Base-by-base conservation (phyloP, 371 early-diverging fungal species). In the Syncephalastrum contaminatum region DNA sequence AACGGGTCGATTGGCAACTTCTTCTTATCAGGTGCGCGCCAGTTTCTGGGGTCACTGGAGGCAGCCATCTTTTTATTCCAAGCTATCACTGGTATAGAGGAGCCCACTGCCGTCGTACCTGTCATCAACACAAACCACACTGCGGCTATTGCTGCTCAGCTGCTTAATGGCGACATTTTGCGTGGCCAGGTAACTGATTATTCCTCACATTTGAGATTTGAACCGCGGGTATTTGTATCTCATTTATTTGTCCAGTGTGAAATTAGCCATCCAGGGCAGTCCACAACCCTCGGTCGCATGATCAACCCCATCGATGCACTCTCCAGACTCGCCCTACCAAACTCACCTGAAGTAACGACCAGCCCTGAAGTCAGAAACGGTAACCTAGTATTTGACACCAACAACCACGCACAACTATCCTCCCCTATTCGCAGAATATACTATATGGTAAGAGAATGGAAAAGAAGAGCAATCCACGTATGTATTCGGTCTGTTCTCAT, bases 1-100 rank as follows among this genome's bases (percentile, higher is more conserved):
- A 85, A 86, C 43, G 90, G 87, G 5, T 77, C 80, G 12, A 84
- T 90, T 59, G 90, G 88, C 24, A 90, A 90, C 70, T 86, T 88
- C 62, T 88, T 90, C 61, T 62, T 90, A 57, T 87, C 85, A 5
- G 88, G 88, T 4, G 84, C 84, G 12, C 76, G 88, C n/a, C 66
- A 85, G 52, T 88, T 88, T 57, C 85, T 85, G 61, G 75, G 84
- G 24, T 83, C 82, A 14, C 57, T 88, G 1, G 88, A 88, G 47
- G 84, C 86, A 6, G 88, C 86, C 41, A 80, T 88, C 27, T 86
- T 86, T 60, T 59, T 85, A 52, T 86, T 86, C 62, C 68, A 80
- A 2, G 70, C 83, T 43, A 86, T 85, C 53, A 83, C 83, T 14
- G 81, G 83, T 8, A 76, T 82, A 42, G 75, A 70, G 1, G 79